Evolutionary conservation across 208 protist genomes (phyloP).

Genomic region (Phytomonas francai): DNA sequence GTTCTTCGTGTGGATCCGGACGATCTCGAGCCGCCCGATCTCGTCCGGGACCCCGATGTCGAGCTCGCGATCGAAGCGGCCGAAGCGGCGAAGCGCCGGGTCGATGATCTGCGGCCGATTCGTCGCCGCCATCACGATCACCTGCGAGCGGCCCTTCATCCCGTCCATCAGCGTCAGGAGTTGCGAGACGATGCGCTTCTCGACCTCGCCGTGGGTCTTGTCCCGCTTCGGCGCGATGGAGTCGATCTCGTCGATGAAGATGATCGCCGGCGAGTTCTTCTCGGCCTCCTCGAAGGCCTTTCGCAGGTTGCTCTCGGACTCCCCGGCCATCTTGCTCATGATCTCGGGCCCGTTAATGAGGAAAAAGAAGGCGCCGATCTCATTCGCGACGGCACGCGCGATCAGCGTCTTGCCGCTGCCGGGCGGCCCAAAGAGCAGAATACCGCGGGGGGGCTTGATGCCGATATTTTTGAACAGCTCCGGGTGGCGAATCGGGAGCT

Average conservation of each 20-base stretch:
- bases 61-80: constrained; percentile 99
- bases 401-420: constrained; percentile 99
- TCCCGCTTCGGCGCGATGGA: constrained; percentile 99
- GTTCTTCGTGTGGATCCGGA: constrained; percentile 99
- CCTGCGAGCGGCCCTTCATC: constrained; percentile 96
- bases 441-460: constrained; percentile 95
- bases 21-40: constrained; percentile 97
- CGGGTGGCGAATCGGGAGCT: constrained; percentile 99
- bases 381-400: constrained; percentile 99
- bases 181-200: constrained; percentile 99
- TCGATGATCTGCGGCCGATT: constrained; percentile 99
- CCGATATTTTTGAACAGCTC: constrained; percentile 98
- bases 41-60: constrained; percentile 99
- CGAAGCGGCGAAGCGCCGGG: constrained; percentile 98
- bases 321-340: constrained; percentile 99
- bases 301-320: constrained; percentile 99
- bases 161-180: constrained; percentile 99
- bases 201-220: constrained; percentile 99
- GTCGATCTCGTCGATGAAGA: constrained; percentile 99
- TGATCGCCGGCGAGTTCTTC: constrained; percentile 99
- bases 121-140: constrained; percentile 99
- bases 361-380: constrained; percentile 99
- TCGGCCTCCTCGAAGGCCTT: constrained; percentile 99
- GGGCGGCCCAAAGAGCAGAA: constrained; percentile 99
- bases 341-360: constrained; percentile 99